Evolutionary conservation across 768 basidiomycete genomes (phyloP).

Genomic region (Sporobolomyces pararoseus): DNA sequence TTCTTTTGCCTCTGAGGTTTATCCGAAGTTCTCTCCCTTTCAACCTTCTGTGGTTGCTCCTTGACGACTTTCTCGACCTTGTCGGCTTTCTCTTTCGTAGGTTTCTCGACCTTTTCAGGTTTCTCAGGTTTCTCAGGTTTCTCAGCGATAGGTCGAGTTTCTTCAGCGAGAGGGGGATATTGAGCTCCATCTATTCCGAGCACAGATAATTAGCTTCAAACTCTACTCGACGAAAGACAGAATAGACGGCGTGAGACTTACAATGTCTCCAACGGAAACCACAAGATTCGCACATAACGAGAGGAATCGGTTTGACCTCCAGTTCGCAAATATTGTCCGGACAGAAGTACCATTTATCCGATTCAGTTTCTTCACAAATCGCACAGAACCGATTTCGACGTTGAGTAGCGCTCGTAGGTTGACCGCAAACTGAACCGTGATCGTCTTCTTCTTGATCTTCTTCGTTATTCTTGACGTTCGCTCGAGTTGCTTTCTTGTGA

Average conservation of each 20-base stretch:
- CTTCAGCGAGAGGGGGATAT: constrained; percentile 37
- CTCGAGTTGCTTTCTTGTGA: constrained; percentile 14
- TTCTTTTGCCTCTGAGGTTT: constrained; percentile 5
- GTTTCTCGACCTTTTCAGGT: constrained; percentile 1
- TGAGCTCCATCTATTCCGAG: constrained; percentile 33
- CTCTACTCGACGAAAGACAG: not conserved
- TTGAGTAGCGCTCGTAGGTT: constrained; percentile 19
- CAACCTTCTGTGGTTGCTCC: too few species aligned
- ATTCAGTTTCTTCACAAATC: constrained; percentile 35
- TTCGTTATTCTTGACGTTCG: not conserved
- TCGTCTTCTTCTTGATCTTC: constrained; percentile 32
- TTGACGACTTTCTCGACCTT: not conserved
- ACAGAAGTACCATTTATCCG: constrained; percentile 41
- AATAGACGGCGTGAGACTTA: constrained; percentile 5
- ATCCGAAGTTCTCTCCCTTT: constrained; percentile 5
- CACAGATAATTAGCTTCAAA: too few species aligned
- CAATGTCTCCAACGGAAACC: constrained; percentile 45
- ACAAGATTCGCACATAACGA: constrained; percentile 43
- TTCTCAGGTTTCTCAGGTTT: constrained; percentile 12
- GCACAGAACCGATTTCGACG: constrained; percentile 38
- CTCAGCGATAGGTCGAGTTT: constrained; percentile 13
- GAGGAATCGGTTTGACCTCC: constrained; percentile 18
- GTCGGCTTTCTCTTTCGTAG: not conserved
- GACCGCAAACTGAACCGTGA: constrained; percentile 23
- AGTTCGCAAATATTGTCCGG: constrained; percentile 38